These are phyloP conservation scores for Diaporthe sp. DNA, from an alignment of 2,329 filamentous ascomycete genomes.

Conservation along the genomic window DNA sequence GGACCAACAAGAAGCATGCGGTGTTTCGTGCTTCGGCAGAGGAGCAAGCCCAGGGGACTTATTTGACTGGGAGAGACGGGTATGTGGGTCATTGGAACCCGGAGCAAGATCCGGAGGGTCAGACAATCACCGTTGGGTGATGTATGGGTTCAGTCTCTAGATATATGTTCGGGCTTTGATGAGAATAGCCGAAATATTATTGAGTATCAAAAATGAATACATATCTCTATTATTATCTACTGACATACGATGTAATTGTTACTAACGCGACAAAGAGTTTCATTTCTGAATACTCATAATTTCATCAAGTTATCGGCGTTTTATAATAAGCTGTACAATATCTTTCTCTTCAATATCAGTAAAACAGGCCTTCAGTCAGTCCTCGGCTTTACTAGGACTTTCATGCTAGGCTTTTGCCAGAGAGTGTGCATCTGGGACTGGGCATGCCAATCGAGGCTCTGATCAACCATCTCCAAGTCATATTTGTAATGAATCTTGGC, in stretches of 20 bases:
- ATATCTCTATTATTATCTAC: too few relatives aligned
- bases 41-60: slow-evolving; percentile 2
- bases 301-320: too few relatives aligned
- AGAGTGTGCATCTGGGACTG: slow-evolving; percentile 27
- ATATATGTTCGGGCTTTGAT: too few relatives aligned
- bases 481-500: slow-evolving; percentile 23
- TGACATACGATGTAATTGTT: too few relatives aligned
- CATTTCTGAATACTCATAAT: too few relatives aligned
- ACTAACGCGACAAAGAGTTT: too few relatives aligned
- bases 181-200: too few relatives aligned
- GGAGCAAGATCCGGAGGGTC: background rate
- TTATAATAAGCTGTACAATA: too few relatives aligned
- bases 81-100: slow-evolving; percentile 17
- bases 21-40: slow-evolving; percentile 10
- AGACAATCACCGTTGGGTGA: background rate
- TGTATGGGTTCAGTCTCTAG: background rate
- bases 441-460: slow-evolving; percentile 19
- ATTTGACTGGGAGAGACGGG: slow-evolving; percentile 10
- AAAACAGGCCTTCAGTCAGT: background rate
- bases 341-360: too few relatives aligned
- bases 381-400: background rate
- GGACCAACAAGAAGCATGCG: slow-evolving; percentile 20
- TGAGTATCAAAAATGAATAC: too few relatives aligned
- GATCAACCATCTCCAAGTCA: slow-evolving; percentile 1
- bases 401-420: slow-evolving; percentile 20